Evolutionary conservation across 257 asterid species (phyloP).

Genomic region (Parsonsia alboflavescens): DNA sequence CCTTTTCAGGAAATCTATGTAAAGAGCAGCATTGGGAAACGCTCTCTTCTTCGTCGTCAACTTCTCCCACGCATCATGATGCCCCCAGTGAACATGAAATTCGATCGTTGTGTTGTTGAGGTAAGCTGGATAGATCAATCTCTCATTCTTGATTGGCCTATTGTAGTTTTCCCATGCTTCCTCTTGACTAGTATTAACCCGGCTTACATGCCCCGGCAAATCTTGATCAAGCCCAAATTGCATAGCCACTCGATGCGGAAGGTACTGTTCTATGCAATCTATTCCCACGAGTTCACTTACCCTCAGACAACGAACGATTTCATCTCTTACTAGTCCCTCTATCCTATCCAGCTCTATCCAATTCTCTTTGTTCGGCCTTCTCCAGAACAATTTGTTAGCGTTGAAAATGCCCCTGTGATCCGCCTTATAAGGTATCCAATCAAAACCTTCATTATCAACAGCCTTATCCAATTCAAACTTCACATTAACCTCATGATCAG

Average conservation of each 20-base stretch:
- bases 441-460: not conserved
- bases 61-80: too few species aligned
- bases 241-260: constrained; percentile 49
- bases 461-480: constrained; percentile 9
- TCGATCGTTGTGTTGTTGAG: too few species aligned
- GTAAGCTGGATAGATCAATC: not conserved
- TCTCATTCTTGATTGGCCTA: not conserved
- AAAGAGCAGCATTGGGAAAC: not conserved
- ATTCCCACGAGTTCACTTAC: constrained; percentile 30
- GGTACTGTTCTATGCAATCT: constrained; percentile 32
- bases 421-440: constrained; percentile 26
- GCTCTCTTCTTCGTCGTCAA: too few species aligned
- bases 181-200: not conserved
- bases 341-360: too few species aligned
- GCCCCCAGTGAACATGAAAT: too few species aligned
- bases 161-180: constrained; percentile 17
- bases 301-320: constrained; percentile 6
- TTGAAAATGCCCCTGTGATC: too few species aligned
- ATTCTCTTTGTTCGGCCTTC: too few species aligned
- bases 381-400: too few species aligned
- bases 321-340: not conserved
- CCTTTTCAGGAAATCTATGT: not conserved
- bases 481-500: not conserved
- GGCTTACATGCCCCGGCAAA: constrained; percentile 21
- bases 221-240: constrained; percentile 52